phyloP scores from a whole-genome alignment of 176 grass and related monocot genomes.

The Microstegium vimineum region DNA sequence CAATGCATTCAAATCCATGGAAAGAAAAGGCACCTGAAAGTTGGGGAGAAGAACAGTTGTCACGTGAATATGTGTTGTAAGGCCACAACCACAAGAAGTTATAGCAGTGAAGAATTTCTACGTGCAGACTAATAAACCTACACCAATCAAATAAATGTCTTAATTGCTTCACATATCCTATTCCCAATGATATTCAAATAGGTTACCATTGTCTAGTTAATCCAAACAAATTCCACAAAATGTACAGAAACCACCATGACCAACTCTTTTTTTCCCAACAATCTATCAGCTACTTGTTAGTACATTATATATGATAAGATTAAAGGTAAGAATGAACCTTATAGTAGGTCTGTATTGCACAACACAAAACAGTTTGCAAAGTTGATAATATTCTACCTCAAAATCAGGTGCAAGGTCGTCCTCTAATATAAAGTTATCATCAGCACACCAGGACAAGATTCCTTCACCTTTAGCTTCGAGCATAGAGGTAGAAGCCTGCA shows the following conservation, averaged over 20 bases:
- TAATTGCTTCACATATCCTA: background rate
- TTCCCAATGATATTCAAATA: background rate
- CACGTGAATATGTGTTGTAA: background rate
- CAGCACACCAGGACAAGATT: constrained; percentile 54
- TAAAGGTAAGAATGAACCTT: background rate
- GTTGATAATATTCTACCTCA: constrained; percentile 46
- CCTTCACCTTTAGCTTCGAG: constrained; percentile 60
- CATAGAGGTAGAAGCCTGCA: constrained; percentile 74
- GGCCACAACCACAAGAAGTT: background rate
- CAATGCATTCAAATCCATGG: constrained; percentile 79
- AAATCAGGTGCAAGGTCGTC: constrained; percentile 62
- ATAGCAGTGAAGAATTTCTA: background rate
- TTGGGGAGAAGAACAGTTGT: background rate
- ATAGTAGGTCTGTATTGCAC: background rate
- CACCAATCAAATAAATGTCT: background rate
- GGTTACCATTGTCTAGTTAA: background rate
- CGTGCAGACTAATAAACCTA: background rate
- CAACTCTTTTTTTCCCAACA: background rate
- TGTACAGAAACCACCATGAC: background rate
- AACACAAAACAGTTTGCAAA: background rate
- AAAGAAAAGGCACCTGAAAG: constrained; percentile 87
- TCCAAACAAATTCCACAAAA: background rate
- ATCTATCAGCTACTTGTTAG: background rate
- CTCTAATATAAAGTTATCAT: constrained; percentile 86
- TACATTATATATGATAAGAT: background rate